Conservation (phyloP, 495 filamentous ascomycete species). For the Pyrenopolyporus hunteri region DNA sequence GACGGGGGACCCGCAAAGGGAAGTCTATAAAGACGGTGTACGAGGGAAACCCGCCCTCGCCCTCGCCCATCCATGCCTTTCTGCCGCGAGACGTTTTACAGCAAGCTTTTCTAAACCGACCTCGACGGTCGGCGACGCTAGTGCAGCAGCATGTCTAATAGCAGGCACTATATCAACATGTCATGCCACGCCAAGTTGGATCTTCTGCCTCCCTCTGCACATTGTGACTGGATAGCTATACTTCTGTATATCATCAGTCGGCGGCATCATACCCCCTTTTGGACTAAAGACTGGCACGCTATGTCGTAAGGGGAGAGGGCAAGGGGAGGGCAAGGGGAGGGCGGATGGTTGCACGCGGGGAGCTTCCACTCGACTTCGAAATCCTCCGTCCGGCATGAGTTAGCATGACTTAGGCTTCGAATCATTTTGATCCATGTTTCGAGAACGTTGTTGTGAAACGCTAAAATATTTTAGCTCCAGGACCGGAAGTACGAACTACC, state of each 20-base stretch:
- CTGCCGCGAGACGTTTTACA: too few relatives aligned
- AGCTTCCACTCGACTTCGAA: slow-evolving; percentile 31
- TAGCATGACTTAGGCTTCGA: slow-evolving; percentile 1
- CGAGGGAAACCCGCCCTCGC: neutral
- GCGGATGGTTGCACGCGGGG: slow-evolving; percentile 20
- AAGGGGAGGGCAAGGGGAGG: too few relatives aligned
- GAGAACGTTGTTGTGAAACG: slow-evolving; percentile 36
- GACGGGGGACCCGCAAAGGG: slow-evolving; percentile 21
- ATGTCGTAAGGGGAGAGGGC: slow-evolving; percentile 9
- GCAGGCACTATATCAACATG: neutral
- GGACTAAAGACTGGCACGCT: slow-evolving; percentile 15
- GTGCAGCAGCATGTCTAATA: slow-evolving; percentile 11
- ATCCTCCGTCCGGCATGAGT: slow-evolving; percentile 18
- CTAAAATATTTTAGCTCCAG: neutral
- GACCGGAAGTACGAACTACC: neutral
- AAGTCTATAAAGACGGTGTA: neutral
- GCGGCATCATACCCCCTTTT: slow-evolving; percentile 9
- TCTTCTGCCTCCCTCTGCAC: neutral
- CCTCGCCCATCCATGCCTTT: slow-evolving; percentile 14
- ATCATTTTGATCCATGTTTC: slow-evolving; percentile 23
- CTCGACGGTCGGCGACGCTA: slow-evolving; percentile 35
- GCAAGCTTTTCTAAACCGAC: slow-evolving; percentile 14
- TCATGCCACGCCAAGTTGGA: slow-evolving; percentile 17
- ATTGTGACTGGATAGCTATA: slow-evolving; percentile 12
- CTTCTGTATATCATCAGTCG: slow-evolving; percentile 5